phyloP scores from a whole-genome alignment of 495 filamentous ascomycete species.

The Tuber umbilicatum region DNA sequence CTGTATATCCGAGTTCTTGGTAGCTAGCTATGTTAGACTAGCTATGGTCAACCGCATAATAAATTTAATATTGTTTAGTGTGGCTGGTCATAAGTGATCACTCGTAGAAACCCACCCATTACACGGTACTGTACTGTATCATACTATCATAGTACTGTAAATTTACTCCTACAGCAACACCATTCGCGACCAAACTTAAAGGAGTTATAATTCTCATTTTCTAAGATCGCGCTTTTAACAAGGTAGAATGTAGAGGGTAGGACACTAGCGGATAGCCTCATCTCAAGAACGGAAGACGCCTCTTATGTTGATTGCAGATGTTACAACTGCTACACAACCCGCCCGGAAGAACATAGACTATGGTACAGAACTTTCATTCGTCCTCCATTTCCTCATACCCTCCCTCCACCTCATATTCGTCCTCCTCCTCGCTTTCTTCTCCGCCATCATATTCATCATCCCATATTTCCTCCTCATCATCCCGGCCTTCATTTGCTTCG shows the following conservation, averaged over 20 bases:
- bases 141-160: too few relatives aligned
- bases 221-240: neutral
- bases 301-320: neutral
- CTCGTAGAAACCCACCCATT: neutral
- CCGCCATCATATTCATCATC: conserved; percentile 25
- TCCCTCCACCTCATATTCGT: conserved; percentile 16
- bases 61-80: too few relatives aligned
- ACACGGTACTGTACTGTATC: too few relatives aligned
- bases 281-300: neutral
- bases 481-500: conserved; percentile 50
- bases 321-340: neutral
- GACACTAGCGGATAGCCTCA: neutral
- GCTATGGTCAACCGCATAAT: neutral
- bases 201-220: neutral
- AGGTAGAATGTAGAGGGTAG: neutral
- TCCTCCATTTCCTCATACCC: conserved; percentile 27
- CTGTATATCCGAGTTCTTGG: neutral
- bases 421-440: conserved; percentile 3
- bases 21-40: neutral
- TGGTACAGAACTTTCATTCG: conserved; percentile 18
- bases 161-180: too few relatives aligned
- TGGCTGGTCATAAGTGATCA: neutral
- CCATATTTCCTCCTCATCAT: conserved; percentile 34
- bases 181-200: neutral
- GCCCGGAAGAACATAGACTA: neutral